phyloP scores from a whole-genome alignment of 202 grass and related monocot species.

The Musa balbisiana region DNA sequence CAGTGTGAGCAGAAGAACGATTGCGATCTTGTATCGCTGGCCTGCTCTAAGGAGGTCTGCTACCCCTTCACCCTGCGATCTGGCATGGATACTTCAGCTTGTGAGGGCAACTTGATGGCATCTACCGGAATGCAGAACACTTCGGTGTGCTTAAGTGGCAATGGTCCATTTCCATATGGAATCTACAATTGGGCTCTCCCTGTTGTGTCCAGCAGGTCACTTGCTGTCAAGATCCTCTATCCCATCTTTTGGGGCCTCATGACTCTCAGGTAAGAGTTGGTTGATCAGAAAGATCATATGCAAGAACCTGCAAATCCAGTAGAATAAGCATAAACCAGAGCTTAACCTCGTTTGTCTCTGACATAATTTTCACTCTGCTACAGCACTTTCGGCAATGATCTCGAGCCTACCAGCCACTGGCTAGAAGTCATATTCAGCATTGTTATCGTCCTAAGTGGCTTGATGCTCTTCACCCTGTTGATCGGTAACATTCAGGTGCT shows the following conservation, averaged over 20 bases:
- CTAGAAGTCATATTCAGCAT: conserved; percentile 93
- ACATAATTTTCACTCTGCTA: background rate
- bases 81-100: conserved; percentile 33
- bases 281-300: too few relatives aligned
- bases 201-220: conserved; percentile 84
- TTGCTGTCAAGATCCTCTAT: conserved; percentile 84
- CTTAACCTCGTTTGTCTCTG: too few relatives aligned
- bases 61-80: conserved; percentile 37
- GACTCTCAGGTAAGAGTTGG: conserved; percentile 62
- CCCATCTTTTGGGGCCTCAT: conserved; percentile 99
- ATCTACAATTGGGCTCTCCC: conserved; percentile 86
- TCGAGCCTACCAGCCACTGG: conserved; percentile 80
- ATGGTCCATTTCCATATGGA: conserved; percentile 56
- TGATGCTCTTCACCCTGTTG: conserved; percentile 96
- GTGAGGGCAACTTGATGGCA: conserved; percentile 36
- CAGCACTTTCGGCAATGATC: conserved; percentile 94
- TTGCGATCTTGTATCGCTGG: conserved; percentile 51
- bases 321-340: too few relatives aligned
- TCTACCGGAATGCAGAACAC: conserved; percentile 40
- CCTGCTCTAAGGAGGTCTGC: conserved; percentile 55
- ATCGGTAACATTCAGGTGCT: conserved; percentile 95
- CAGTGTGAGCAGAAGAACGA: conserved; percentile 61
- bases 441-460: conserved; percentile 60
- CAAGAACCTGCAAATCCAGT: too few relatives aligned
- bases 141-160: conserved; percentile 47